Evolutionary conservation across 139 green algal species (phyloP), one percentile per base, ranked within the genome.

Genomic region (Tetradesmus lagerheimii): DNA sequence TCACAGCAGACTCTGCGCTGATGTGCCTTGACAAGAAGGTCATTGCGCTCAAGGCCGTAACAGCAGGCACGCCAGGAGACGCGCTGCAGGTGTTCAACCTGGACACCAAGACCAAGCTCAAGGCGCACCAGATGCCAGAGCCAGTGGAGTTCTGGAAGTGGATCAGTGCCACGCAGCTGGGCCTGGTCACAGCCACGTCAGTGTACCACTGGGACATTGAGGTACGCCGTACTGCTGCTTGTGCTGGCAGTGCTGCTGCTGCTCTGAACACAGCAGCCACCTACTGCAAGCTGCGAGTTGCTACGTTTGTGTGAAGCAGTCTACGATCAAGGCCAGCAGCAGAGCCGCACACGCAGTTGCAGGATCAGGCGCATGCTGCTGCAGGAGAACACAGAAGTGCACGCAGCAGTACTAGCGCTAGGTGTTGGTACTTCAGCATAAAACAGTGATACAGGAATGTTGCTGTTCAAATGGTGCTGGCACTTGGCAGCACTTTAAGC

Each of bases 1-100:
- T 99, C 93, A 99, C 97, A 47, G 98, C 98, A 66, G 98, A 99
- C 85, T 98, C 94, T 29, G 98, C 98, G 4, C 90, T 99, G 25
- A 99, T 99, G 97, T 98, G 98, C 92, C 96, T 97, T 3, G 94
- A 94, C 90, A 96, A 92, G 87, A 99, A 99, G 89, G 93, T 99
- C 34, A 98, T 99, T 77, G 98, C 98, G 1, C 94, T 99, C 16
- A 99, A 99, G 92, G 90, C 93, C 37, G 75, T 57, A 23, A 90
- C 88, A 37, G 43, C 88, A 35, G 93, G 93, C 31, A 93, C 94
- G 1, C 82, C 92, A 27, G 96, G 96, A 9, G 97, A 99, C 89
- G 97, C 96, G 43, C 94, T 99, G 71, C 98, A 99, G 92, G 97
- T 99, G 27, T 99, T 99, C 93, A 98, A 99, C 95, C 94, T 99